A percentile compares a stretch with the other conserved stretches of the same genome.
Conservation (phyloP, 257 asterid genomes). For the Solanum bulbocastanum region DNA sequence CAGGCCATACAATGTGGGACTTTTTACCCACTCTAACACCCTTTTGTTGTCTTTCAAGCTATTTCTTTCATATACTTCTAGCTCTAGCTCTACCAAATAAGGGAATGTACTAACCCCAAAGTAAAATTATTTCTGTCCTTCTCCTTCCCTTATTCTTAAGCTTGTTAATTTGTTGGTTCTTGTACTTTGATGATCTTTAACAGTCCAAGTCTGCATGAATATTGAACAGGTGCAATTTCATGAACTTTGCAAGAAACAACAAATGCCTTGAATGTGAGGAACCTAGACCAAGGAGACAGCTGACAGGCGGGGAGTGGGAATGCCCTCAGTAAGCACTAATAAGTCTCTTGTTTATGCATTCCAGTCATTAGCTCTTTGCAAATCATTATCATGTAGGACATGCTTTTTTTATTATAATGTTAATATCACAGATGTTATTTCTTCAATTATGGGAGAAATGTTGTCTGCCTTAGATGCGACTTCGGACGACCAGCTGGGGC, state of each 20-base stretch:
- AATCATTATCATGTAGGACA: not conserved
- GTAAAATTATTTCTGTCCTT: not conserved
- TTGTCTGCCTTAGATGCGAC: conserved; percentile 77
- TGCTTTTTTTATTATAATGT: not conserved
- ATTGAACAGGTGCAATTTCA: conserved; percentile 74
- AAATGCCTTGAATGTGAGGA: conserved; percentile 94
- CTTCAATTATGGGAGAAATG: conserved; percentile 70
- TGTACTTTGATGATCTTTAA: not conserved
- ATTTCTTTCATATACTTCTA: not conserved
- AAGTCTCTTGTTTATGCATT: not conserved
- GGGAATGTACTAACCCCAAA: not conserved
- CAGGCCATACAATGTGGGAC: not conserved
- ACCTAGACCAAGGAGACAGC: conserved; percentile 56
- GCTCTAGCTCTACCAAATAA: not conserved
- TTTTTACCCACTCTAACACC: not conserved
- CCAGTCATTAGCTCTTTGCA: not conserved
- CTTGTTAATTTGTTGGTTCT: not conserved
- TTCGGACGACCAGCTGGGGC: conserved; percentile 50
- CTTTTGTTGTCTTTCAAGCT: not conserved
- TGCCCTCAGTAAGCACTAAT: conserved; percentile 69
- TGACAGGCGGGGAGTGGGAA: conserved; percentile 91
- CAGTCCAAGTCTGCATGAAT: not conserved
- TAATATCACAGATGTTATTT: conserved; percentile 54
- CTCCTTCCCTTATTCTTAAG: not conserved
- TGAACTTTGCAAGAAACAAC: conserved; percentile 87